Percentiles rank a stretch among this genome's conserved stretches.
phyloP scores from a whole-genome alignment of 441 rosid genomes.

The Metrosideros polymorpha region DNA sequence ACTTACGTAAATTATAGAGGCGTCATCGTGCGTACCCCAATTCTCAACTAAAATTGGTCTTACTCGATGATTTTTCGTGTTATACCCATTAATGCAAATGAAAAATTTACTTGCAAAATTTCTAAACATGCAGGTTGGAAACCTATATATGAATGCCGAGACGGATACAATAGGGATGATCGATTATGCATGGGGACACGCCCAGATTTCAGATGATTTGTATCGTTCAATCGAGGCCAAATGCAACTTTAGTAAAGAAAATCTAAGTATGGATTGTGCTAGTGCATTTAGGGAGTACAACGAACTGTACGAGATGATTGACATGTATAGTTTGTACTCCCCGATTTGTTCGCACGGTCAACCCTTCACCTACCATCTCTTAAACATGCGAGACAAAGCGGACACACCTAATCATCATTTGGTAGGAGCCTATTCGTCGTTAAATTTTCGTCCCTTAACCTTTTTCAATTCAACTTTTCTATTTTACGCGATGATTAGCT shows the following conservation, averaged over 20 bases:
- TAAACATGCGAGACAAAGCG: not conserved
- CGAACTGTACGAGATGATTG: not conserved
- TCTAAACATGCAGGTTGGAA: constrained; percentile 5
- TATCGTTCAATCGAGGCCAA: not conserved
- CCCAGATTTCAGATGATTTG: constrained; percentile 4
- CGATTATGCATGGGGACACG: constrained; percentile 12
- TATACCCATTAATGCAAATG: not conserved
- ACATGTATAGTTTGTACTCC: constrained; percentile 13
- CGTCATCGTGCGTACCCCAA: not conserved
- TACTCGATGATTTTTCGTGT: too few relatives aligned
- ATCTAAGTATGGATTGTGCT: not conserved
- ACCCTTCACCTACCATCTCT: not conserved
- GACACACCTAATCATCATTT: not conserved
- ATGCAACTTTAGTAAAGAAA: not conserved
- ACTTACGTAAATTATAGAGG: not conserved
- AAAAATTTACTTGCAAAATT: not conserved
- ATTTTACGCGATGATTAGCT: not conserved
- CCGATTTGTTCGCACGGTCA: not conserved
- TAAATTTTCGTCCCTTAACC: not conserved
- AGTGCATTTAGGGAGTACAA: not conserved
- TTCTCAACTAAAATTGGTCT: not conserved
- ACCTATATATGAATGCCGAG: not conserved
- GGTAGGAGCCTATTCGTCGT: not conserved
- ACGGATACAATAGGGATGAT: constrained; percentile 6
- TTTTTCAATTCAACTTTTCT: not conserved